A percentile compares a stretch with the other conserved stretches of the same genome.
Conservation (phyloP, 768 basidiomycete genomes). For the Hericium alpestre region DNA sequence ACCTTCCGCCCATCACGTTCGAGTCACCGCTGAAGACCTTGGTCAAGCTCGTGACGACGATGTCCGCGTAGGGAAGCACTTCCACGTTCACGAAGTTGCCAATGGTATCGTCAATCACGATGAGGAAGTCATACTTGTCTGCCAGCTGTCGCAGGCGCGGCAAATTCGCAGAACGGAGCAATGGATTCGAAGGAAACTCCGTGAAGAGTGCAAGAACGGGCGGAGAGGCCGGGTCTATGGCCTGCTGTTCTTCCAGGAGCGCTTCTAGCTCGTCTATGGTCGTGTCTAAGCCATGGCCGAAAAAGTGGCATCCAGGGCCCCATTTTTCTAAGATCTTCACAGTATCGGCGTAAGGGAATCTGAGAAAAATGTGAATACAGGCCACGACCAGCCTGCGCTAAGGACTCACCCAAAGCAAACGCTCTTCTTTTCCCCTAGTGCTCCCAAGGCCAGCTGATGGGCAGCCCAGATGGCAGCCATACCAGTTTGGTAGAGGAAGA, state of each 20-base stretch:
- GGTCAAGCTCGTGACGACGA: slow-evolving; percentile 84
- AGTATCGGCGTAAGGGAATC: slow-evolving; percentile 93
- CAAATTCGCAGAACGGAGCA: slow-evolving; percentile 78
- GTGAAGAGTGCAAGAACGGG: slow-evolving; percentile 77
- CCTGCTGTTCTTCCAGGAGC: slow-evolving; percentile 39
- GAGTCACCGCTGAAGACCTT: slow-evolving; percentile 92
- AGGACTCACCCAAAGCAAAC: slow-evolving; percentile 82
- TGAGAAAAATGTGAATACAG: slow-evolving; percentile 19
- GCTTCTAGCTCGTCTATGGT: slow-evolving; percentile 67
- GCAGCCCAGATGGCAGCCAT: slow-evolving; percentile 95
- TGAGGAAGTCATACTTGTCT: slow-evolving; percentile 77
- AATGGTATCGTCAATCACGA: slow-evolving; percentile 90
- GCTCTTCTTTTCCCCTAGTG: slow-evolving; percentile 59
- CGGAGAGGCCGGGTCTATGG: slow-evolving; percentile 32
- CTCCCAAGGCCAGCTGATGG: slow-evolving; percentile 56
- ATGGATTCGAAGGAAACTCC: slow-evolving; percentile 93
- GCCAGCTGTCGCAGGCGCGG: slow-evolving; percentile 65
- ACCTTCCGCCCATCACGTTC: slow-evolving; percentile 99
- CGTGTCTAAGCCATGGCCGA: slow-evolving; percentile 66
- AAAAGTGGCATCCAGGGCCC: slow-evolving; percentile 89
- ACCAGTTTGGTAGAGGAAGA: slow-evolving; percentile 77
- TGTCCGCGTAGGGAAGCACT: slow-evolving; percentile 74
- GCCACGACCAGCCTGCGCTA: neutral
- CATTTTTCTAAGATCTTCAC: slow-evolving; percentile 91
- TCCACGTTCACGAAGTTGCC: slow-evolving; percentile 93